These are phyloP conservation scores for Salix dunnii DNA, from an alignment of 345 rosid genomes.

Conservation along the genomic window DNA sequence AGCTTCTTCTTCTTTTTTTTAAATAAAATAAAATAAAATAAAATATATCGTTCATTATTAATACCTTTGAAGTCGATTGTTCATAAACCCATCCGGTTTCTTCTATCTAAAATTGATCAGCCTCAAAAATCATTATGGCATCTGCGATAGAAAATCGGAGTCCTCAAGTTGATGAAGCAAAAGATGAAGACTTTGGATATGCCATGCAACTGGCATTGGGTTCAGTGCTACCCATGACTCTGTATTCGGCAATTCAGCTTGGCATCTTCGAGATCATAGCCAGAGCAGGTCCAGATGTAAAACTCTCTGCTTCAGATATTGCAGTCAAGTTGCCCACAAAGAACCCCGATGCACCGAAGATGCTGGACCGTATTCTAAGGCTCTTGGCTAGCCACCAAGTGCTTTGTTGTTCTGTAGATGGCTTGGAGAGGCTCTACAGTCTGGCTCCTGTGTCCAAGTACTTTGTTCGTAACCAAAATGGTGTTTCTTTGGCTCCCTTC, in stretches of 20 bases:
- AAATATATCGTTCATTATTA: too few species aligned
- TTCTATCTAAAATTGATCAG: neutral
- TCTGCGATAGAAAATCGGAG: neutral
- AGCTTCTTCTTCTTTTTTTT: too few species aligned
- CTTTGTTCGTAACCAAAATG: conserved; percentile 26
- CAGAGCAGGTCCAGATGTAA: conserved; percentile 29
- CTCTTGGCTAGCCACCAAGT: conserved; percentile 46
- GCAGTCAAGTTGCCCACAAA: conserved; percentile 26
- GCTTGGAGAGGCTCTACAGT: conserved; percentile 20
- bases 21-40: too few species aligned
- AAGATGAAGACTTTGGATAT: conserved; percentile 14
- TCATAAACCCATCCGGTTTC: neutral
- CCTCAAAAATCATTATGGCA: neutral
- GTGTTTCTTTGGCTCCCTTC: conserved; percentile 20
- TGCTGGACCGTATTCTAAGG: conserved; percentile 52
- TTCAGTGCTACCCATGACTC: conserved; percentile 45
- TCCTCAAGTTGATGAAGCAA: neutral
- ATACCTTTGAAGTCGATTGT: neutral
- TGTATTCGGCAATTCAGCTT: conserved; percentile 47
- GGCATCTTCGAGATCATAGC: conserved; percentile 47
- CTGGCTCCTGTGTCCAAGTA: conserved; percentile 25
- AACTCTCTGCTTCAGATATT: conserved; percentile 48
- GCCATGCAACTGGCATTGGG: conserved; percentile 24
- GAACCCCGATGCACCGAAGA: conserved; percentile 39
- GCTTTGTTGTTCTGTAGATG: conserved; percentile 32